These are phyloP conservation scores for Epichloe sibirici DNA, from an alignment of 2,329 filamentous ascomycete species.

Conservation along the genomic window DNA sequence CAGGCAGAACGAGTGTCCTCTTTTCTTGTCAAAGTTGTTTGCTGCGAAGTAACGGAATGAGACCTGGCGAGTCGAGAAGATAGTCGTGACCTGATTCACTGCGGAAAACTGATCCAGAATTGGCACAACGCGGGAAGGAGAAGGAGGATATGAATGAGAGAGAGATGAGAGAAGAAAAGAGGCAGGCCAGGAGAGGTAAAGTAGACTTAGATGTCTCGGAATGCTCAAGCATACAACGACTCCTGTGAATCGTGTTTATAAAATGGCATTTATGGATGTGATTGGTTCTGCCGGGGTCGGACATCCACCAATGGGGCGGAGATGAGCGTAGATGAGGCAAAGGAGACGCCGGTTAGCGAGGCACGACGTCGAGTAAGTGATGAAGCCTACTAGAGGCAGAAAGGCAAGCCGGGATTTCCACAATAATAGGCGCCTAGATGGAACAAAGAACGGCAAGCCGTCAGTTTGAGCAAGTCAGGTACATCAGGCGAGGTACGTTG, in stretches of 20 bases:
- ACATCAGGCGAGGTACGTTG: background rate
- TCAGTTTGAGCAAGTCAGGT: background rate
- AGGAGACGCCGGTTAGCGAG: conserved; percentile 20
- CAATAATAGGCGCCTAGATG: conserved; percentile 11
- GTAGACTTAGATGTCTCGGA: conserved; percentile 16
- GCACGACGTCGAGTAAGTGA: conserved; percentile 14
- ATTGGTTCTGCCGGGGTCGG: conserved; percentile 21
- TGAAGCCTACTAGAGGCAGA: background rate
- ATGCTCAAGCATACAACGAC: conserved; percentile 13
- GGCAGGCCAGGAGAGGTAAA: conserved; percentile 1
- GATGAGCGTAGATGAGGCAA: conserved; percentile 23
- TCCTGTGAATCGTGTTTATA: conserved; percentile 17
- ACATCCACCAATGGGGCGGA: conserved; percentile 21
- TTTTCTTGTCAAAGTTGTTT: background rate
- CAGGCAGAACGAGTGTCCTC: background rate
- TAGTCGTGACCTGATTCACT: background rate
- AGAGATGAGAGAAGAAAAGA: conserved; percentile 5
- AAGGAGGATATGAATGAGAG: background rate
- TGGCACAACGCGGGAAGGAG: background rate
- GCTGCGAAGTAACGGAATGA: background rate
- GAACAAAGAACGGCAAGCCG: conserved; percentile 1
- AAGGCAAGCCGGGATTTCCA: conserved; percentile 12
- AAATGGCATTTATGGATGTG: conserved; percentile 16
- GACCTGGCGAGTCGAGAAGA: background rate
- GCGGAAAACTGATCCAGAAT: background rate